A percentile compares a stretch with the other conserved stretches of the same genome.
Evolutionary conservation across 2,329 filamentous ascomycete genomes (phyloP).

Genomic region (Dothideomycetidae sp.): DNA sequence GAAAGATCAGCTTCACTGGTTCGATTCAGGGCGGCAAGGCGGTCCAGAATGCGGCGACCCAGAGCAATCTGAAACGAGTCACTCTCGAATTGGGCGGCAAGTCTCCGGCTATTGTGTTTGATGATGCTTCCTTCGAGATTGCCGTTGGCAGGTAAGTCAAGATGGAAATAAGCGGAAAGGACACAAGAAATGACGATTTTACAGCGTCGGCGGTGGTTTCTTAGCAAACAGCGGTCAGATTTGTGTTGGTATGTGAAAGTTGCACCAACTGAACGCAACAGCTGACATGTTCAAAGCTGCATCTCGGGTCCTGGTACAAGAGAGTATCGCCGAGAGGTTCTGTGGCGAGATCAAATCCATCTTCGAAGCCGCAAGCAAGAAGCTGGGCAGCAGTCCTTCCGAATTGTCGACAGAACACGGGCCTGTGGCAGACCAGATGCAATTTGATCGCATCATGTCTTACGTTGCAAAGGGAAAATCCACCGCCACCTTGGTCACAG

Average conservation of each 20-base stretch:
- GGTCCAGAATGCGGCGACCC: conserved; percentile 9
- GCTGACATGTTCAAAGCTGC: conserved; percentile 14
- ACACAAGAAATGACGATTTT: too few relatives aligned
- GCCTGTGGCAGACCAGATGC: conserved; percentile 13
- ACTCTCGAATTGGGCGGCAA: conserved; percentile 46
- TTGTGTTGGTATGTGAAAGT: conserved; percentile 2
- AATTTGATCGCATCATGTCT: conserved; percentile 19
- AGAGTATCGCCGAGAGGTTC: conserved; percentile 15
- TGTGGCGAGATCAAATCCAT: conserved; percentile 12
- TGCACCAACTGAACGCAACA: too few relatives aligned
- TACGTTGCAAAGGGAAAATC: conserved; percentile 18
- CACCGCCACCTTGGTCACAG: conserved; percentile 15
- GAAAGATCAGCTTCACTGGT: conserved; percentile 67
- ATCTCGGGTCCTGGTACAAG: conserved; percentile 20
- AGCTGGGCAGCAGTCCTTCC: conserved; percentile 14
- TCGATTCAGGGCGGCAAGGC: conserved; percentile 53
- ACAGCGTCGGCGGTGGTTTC: conserved; percentile 5
- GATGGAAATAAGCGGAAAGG: too few relatives aligned
- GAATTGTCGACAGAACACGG: conserved; percentile 10
- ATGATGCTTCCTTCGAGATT: conserved; percentile 8
- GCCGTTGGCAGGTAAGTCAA: conserved; percentile 2
- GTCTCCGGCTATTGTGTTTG: conserved; percentile 26
- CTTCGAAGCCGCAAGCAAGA: conserved; percentile 13
- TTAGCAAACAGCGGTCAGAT: conserved; percentile 7
- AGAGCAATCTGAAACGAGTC: conserved; percentile 42